These are phyloP conservation scores for Hyaloraphidium curvatum DNA, from an alignment of 192 early-diverging fungal genomes.

Conservation along the genomic window DNA sequence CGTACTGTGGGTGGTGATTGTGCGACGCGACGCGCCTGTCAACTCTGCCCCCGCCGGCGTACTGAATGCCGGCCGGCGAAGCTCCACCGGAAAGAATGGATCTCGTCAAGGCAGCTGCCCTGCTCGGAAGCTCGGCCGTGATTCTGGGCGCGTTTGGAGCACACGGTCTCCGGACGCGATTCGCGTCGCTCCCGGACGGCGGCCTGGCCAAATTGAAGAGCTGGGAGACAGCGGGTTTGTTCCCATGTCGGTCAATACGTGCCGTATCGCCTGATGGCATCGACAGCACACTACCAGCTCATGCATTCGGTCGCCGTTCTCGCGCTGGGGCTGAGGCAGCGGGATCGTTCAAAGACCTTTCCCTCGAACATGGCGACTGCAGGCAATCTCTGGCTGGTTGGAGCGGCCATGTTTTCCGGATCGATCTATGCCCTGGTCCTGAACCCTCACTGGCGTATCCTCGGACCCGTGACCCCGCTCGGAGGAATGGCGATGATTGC, in stretches of 20 bases:
- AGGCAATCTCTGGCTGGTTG: background rate
- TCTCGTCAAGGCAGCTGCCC: too few relatives aligned
- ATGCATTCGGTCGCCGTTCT: background rate
- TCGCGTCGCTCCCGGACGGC: background rate
- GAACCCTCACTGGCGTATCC: background rate
- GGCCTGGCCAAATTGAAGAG: background rate
- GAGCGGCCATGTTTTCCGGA: background rate
- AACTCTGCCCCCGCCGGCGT: too few relatives aligned
- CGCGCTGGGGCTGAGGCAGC: background rate
- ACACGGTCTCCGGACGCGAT: background rate
- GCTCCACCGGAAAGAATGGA: too few relatives aligned
- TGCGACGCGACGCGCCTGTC: too few relatives aligned
- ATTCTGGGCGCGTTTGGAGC: constrained; percentile 3
- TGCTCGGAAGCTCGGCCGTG: too few relatives aligned
- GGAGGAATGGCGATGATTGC: background rate
- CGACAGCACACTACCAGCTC: background rate
- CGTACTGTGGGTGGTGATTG: too few relatives aligned
- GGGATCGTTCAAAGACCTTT: too few relatives aligned
- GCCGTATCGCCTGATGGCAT: background rate
- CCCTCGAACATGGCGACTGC: background rate
- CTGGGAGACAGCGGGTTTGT: background rate
- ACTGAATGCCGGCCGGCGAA: too few relatives aligned
- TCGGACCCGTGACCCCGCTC: background rate
- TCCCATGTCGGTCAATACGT: background rate
- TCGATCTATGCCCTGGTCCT: background rate